Conservation (phyloP, 495 filamentous ascomycete species). For the Chaetomium tenue region DNA sequence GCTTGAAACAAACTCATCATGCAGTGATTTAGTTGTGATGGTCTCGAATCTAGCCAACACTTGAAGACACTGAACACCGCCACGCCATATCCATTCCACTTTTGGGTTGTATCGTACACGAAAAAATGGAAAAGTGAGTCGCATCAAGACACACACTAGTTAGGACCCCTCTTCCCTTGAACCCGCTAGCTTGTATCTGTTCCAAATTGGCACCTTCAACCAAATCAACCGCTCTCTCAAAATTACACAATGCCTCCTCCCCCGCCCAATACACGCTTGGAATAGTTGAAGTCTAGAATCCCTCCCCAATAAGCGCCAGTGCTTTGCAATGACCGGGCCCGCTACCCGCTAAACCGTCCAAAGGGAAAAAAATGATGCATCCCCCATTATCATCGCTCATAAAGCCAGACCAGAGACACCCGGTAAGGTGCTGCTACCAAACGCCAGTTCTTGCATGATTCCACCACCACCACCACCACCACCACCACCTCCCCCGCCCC, state of each 20-base stretch:
- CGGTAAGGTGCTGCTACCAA: background rate
- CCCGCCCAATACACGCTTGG: background rate
- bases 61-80: background rate
- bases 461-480: background rate
- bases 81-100: background rate
- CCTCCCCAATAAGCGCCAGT: conserved; percentile 4
- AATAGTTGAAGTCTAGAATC: background rate
- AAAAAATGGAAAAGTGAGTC: too few species aligned
- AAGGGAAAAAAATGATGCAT: conserved; percentile 3
- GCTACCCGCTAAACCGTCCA: background rate
- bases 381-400: conserved; percentile 16
- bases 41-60: background rate
- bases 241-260: background rate
- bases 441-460: conserved; percentile 6
- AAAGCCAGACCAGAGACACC: background rate
- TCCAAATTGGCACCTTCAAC: background rate
- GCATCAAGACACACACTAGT: too few species aligned
- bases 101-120: background rate
- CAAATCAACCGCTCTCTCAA: background rate
- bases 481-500: too few species aligned
- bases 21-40: background rate
- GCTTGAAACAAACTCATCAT: background rate
- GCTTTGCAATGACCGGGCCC: background rate
- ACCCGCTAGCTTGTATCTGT: background rate
- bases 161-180: background rate